These are phyloP conservation scores for Sporisorium iseilematis-ciliati DNA, from an alignment of 1,284 basidiomycete genomes.

Conservation along the genomic window DNA sequence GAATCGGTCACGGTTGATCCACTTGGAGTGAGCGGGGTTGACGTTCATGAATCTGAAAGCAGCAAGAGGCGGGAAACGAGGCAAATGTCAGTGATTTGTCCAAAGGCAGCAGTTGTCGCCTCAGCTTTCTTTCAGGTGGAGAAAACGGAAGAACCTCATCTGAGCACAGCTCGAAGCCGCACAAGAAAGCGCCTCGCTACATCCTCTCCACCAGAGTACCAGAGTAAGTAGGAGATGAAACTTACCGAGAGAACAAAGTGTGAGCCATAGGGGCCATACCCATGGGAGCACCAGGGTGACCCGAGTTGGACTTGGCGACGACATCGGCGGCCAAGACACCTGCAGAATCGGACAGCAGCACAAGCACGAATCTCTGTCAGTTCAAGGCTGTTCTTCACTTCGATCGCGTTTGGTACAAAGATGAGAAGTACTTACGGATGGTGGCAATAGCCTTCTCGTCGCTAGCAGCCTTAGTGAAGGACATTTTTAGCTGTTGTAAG, in stretches of 20 bases:
- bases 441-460: slow-evolving; percentile 64
- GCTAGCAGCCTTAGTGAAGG: slow-evolving; percentile 55
- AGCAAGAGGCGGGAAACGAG: background rate
- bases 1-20: slow-evolving; percentile 75
- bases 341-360: slow-evolving; percentile 2
- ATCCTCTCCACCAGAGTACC: background rate
- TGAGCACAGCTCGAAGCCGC: background rate
- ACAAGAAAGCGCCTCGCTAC: background rate
- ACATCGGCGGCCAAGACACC: slow-evolving; percentile 62
- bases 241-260: slow-evolving; percentile 82
- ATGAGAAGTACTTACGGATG: slow-evolving; percentile 53
- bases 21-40: slow-evolving; percentile 88
- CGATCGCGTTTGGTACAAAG: background rate
- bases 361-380: background rate
- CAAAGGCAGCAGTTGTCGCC: background rate
- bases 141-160: background rate
- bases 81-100: slow-evolving; percentile 8
- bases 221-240: slow-evolving; percentile 6
- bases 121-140: background rate
- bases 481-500: slow-evolving; percentile 29
- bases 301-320: slow-evolving; percentile 77
- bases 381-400: background rate
- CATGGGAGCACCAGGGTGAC: slow-evolving; percentile 72
- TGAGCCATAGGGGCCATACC: slow-evolving; percentile 89
- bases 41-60: slow-evolving; percentile 80